Evolutionary conservation across 78 protist species (phyloP), one percentile per base, ranked within the genome.

Genomic region (Dictyostelium brefeldianum): DNA sequence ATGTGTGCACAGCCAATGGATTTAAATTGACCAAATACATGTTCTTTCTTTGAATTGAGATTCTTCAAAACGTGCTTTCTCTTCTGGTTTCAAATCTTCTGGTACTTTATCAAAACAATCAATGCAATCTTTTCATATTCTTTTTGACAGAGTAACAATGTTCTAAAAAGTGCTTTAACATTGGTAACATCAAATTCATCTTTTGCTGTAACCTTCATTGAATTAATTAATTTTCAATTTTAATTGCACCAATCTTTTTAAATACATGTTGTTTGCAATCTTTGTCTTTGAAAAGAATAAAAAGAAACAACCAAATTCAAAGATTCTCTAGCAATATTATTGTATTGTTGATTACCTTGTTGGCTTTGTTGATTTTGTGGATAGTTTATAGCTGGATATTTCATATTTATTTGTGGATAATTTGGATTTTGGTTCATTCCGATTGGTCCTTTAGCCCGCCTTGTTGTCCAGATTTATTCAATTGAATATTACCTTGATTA

Each of bases 1-100:
- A n/a, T n/a, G n/a, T n/a, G n/a, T n/a, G n/a, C n/a, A n/a, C n/a
- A n/a, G n/a, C n/a, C n/a, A n/a, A n/a, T 89, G 78, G 78, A 89
- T 41, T 89, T 89, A 83, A 89, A 56, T 47, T 73, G 70, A 78
- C 94, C 94, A 64, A 79, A 73, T 4, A 79, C 48, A 46, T 50
- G 46, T 62, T 78, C 85, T 14, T 27, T 89, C 64, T 11, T 65
- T 53, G 29, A 50, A 89, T 22, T 89, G 84, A 17, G 74, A 57
- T 78, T 89, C 93, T 43, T 83, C 90, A 29, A 50, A 83, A 17
- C 71, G 80, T 8, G 51, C 11, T 15, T 22, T 50, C 8, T 83
- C 90, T 9, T 10, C 47, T 43, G 47, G 54, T 8, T 65, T 46
- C 22, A 71, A 20, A 41, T 83, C 54, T 10, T 69, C 73, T 67